Conservation (phyloP, 768 basidiomycete genomes). For the Artomyces pyxidatus region DNA sequence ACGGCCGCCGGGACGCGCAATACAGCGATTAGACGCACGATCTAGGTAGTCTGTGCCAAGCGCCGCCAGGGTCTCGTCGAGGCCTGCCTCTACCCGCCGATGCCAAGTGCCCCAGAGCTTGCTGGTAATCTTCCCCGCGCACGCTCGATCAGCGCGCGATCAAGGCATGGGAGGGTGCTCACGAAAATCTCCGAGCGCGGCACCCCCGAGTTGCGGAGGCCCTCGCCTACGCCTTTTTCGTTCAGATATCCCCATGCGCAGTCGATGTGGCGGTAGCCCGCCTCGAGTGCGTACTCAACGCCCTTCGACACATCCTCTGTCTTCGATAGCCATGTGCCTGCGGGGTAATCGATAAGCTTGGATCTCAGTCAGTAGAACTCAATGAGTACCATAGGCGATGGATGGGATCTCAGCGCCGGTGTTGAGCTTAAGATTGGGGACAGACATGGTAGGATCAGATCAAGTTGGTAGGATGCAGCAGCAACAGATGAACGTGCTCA, state of each 20-base stretch:
- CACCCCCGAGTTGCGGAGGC: slow-evolving; percentile 69
- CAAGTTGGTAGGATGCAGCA: no score
- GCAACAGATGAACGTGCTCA: no score
- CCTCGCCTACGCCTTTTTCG: slow-evolving; percentile 78
- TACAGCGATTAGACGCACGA: slow-evolving; percentile 32
- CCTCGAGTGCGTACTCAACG: slow-evolving; percentile 66
- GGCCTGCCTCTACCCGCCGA: slow-evolving; percentile 58
- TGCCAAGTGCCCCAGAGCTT: slow-evolving; percentile 68
- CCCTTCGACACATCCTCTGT: slow-evolving; percentile 64
- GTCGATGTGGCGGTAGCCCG: slow-evolving; percentile 74
- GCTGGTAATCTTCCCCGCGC: slow-evolving; percentile 50
- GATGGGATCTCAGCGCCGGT: slow-evolving; percentile 2
- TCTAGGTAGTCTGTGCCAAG: slow-evolving; percentile 86
- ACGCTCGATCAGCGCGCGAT: background rate
- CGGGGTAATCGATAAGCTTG: slow-evolving; percentile 13
- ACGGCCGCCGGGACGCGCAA: background rate
- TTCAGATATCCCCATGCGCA: slow-evolving; percentile 67
- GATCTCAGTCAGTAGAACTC: background rate
- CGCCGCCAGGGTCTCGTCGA: slow-evolving; percentile 68
- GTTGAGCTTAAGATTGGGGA: slow-evolving; percentile 2
- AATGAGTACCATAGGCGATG: background rate
- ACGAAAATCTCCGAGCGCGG: slow-evolving; percentile 68
- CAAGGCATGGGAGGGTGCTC: slow-evolving; percentile 17
- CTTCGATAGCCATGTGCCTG: slow-evolving; percentile 78
- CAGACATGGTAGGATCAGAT: background rate